Percentiles rank a stretch among this genome's conserved stretches.
phyloP scores from a whole-genome alignment of 768 basidiomycete species.

The Lentinula detonsa region DNA sequence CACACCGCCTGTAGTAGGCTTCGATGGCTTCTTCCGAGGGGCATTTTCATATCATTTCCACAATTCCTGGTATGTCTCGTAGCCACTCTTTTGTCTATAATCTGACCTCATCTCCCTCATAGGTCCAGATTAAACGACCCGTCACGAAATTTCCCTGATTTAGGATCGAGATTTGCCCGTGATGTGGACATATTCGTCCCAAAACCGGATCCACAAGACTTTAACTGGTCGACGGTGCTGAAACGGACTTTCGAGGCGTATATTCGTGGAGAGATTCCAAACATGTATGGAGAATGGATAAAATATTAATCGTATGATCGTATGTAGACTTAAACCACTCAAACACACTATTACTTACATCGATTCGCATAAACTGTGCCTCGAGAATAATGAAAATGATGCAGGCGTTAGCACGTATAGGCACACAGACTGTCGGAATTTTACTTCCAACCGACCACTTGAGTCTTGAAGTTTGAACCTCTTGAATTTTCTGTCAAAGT shows the following conservation, averaged over 20 bases:
- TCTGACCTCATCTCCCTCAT: not conserved
- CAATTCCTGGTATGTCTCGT: conserved; percentile 69
- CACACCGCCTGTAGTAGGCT: conserved; percentile 81
- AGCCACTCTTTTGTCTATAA: not conserved
- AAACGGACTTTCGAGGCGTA: conserved; percentile 96
- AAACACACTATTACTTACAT: not conserved
- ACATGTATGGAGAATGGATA: conserved; percentile 37
- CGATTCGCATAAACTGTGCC: not conserved
- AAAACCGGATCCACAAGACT: conserved; percentile 59
- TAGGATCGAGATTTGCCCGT: conserved; percentile 67
- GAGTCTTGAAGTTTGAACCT: no score
- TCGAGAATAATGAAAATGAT: not conserved
- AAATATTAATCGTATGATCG: conserved; percentile 3
- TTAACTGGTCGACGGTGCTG: conserved; percentile 92
- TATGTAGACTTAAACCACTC: not conserved
- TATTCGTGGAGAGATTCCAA: conserved; percentile 85
- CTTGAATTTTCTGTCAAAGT: no score
- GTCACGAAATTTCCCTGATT: conserved; percentile 90
- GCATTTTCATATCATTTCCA: conserved; percentile 97
- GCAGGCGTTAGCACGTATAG: no score
- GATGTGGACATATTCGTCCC: not conserved
- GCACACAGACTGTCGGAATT: no score
- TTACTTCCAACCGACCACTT: no score
- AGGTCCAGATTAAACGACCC: conserved; percentile 98
- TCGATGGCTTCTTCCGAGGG: conserved; percentile 94